Evolutionary conservation across 1,284 basidiomycete genomes (phyloP).

Genomic region (Melampsora americana): DNA sequence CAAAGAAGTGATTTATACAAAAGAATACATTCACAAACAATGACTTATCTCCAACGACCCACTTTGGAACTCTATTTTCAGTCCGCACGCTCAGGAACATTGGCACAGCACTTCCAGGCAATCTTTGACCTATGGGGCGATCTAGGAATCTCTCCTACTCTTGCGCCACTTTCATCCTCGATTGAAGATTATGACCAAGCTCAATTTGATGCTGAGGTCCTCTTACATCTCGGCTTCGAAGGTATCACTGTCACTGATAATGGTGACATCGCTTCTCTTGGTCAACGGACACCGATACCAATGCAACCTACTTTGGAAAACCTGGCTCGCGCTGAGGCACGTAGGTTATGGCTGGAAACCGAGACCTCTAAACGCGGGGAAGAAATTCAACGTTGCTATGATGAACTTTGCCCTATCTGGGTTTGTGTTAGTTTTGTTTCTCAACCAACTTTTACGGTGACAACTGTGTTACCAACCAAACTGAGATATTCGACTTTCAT

Average conservation of each 20-base stretch:
- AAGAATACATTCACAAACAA: background rate
- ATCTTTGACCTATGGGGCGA: conserved; percentile 38
- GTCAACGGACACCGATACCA: conserved; percentile 14
- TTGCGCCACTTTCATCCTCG: background rate
- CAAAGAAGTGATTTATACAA: background rate
- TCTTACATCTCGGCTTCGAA: conserved; percentile 25
- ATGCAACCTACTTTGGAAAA: conserved; percentile 32
- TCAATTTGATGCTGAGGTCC: conserved; percentile 26
- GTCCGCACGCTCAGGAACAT: conserved; percentile 9
- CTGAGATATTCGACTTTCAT: background rate
- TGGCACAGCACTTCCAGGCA: conserved; percentile 5
- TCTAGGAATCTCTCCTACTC: conserved; percentile 30
- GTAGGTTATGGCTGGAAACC: conserved; percentile 13
- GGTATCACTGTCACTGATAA: conserved; percentile 21
- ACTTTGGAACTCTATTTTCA: conserved; percentile 7
- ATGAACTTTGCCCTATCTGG: conserved; percentile 78
- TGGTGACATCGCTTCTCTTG: conserved; percentile 20
- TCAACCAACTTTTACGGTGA: background rate
- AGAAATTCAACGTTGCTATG: conserved; percentile 78
- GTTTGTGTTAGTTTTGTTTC: conserved; percentile 51
- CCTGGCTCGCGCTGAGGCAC: background rate
- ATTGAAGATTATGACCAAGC: conserved; percentile 1
- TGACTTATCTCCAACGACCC: conserved; percentile 3
- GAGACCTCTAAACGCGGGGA: conserved; percentile 59
- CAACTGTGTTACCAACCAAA: background rate